phyloP scores from a whole-genome alignment of 2,329 filamentous ascomycete species.

The Graphiopsis chlorocephala region DNA sequence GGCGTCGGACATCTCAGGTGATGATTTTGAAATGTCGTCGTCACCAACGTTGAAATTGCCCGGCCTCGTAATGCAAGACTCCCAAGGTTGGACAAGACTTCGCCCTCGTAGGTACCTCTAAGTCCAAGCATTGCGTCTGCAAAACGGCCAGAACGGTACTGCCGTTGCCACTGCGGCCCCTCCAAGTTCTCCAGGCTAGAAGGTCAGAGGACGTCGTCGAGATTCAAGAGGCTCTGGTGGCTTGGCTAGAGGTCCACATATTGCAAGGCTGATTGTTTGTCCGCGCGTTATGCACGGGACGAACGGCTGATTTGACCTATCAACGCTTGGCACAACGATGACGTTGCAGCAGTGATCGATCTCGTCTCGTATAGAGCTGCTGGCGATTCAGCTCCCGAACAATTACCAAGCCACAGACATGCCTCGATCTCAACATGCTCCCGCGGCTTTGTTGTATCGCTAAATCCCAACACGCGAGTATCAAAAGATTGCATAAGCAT shows the following conservation, averaged over 20 bases:
- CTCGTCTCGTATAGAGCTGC: not conserved
- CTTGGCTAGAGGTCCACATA: constrained; percentile 4
- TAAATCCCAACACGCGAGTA: not conserved
- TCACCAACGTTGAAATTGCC: not conserved
- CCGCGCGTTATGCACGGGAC: constrained; percentile 9
- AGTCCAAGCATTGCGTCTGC: not conserved
- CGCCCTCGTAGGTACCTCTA: not conserved
- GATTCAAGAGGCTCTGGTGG: constrained; percentile 4
- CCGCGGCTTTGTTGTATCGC: not conserved
- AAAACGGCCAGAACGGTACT: not conserved
- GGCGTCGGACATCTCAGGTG: not conserved
- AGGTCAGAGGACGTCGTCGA: not conserved
- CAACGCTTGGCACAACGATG: constrained; percentile 3
- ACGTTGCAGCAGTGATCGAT: constrained; percentile 1
- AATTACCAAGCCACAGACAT: not conserved
- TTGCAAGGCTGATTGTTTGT: constrained; percentile 14
- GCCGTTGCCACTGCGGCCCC: not conserved
- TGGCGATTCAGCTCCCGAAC: not conserved
- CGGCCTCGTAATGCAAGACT: constrained; percentile 5
- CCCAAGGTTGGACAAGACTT: constrained; percentile 5
- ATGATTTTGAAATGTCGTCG: not conserved
- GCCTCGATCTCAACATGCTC: not conserved
- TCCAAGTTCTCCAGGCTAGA: not conserved
- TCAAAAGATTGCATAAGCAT: not conserved
- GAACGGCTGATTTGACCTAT: constrained; percentile 1